Percentiles rank a stretch among this genome's conserved stretches.
These are phyloP conservation scores for Mucor mucedo DNA, from an alignment of 371 early-diverging fungal species.

Conservation along the genomic window DNA sequence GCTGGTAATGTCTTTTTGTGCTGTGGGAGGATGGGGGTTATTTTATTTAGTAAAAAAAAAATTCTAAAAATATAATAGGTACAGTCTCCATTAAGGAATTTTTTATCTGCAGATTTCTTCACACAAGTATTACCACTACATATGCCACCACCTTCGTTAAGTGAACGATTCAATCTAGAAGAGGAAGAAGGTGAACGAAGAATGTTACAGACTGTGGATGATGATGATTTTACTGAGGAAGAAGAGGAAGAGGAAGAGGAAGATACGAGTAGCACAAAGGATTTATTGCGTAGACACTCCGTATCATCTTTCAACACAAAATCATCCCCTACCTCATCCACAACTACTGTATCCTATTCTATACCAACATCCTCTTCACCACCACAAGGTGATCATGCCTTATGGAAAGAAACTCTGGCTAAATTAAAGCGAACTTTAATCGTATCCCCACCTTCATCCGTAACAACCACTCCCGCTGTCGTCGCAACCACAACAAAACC, in stretches of 20 bases:
- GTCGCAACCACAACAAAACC: conserved; percentile 12
- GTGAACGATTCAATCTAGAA: conserved; percentile 27
- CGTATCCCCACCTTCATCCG: conserved; percentile 14
- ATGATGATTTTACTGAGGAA: conserved; percentile 29
- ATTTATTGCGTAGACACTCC: conserved; percentile 40
- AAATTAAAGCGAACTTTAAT: conserved; percentile 23
- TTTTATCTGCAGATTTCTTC: conserved; percentile 50
- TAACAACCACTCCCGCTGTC: not conserved
- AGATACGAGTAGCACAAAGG: conserved; percentile 27
- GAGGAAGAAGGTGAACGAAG: conserved; percentile 16
- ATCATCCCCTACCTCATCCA: conserved; percentile 29
- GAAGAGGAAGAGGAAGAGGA: conserved; percentile 29
- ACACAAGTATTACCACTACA: conserved; percentile 55
- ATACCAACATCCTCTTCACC: conserved; percentile 49
- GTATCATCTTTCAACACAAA: conserved; percentile 40
- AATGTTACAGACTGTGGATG: conserved; percentile 26
- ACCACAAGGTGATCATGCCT: conserved; percentile 22
- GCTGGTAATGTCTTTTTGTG: not conserved
- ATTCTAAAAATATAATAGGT: conserved; percentile 6
- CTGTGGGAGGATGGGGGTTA: not conserved
- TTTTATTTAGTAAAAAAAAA: conserved; percentile 2
- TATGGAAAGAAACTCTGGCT: conserved; percentile 29
- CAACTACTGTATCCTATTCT: conserved; percentile 44
- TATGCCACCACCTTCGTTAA: conserved; percentile 57
- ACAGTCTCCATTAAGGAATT: conserved; percentile 46